phyloP scores from a whole-genome alignment of 805 yeast genomes.

The Nakazawaea anatomiae region DNA sequence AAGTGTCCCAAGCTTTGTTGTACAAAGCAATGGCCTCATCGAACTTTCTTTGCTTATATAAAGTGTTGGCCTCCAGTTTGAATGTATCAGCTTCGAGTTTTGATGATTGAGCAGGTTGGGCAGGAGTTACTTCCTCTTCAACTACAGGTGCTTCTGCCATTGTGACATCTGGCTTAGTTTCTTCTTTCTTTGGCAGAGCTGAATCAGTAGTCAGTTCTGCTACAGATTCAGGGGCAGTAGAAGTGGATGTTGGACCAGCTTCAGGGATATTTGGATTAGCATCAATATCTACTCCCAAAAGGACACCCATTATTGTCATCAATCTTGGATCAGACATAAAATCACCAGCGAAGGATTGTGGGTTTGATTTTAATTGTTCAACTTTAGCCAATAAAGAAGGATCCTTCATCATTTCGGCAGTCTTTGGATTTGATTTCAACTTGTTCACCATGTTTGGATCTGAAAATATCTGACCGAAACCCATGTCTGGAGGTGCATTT shows the following conservation, averaged over 20 bases:
- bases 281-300: constrained; percentile 76
- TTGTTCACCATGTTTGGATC: constrained; percentile 77
- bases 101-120: constrained; percentile 19
- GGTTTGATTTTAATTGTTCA: constrained; percentile 56
- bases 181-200: constrained; percentile 19
- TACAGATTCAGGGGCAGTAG: constrained; percentile 20
- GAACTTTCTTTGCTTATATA: constrained; percentile 82
- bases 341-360: constrained; percentile 64
- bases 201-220: constrained; percentile 18
- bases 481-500: constrained; percentile 52
- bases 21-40: constrained; percentile 89
- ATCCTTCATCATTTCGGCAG: constrained; percentile 81
- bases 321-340: constrained; percentile 78
- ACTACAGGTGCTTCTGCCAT: constrained; percentile 25
- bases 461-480: constrained; percentile 69
- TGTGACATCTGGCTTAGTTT: constrained; percentile 21
- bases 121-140: constrained; percentile 6
- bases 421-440: constrained; percentile 78
- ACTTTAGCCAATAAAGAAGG: constrained; percentile 75
- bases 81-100: constrained; percentile 57
- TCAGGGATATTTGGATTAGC: constrained; percentile 20
- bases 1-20: constrained; percentile 76
- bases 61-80: constrained; percentile 80
- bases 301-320: constrained; percentile 81
- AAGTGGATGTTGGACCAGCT: constrained; percentile 15